Base-by-base conservation (phyloP, 305 asterid genomes). In the Fraxinus greggii region DNA sequence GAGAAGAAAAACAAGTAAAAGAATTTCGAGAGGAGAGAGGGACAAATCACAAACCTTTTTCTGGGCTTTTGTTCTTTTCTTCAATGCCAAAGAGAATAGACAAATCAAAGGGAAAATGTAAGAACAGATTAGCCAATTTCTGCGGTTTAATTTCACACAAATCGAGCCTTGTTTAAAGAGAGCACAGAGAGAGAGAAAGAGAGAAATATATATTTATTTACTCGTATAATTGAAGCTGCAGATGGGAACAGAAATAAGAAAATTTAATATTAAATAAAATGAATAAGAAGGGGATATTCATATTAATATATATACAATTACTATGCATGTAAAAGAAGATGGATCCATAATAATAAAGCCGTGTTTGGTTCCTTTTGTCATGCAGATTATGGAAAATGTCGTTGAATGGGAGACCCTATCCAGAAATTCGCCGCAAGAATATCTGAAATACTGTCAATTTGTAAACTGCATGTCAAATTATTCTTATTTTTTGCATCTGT, bases 321-420 rank as follows among this genome's bases (percentile, higher is more conserved):
- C n/a, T n/a, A n/a, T n/a, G n/a, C n/a, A 23, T 10, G 31, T 48
- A 9, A 33, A 33, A 59, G 13, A n/a, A 21, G 19, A 54, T 61
- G 26, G 10, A 51, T 51, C 61, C 61, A 51, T 51, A 17, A 17
- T 51, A 51, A 54, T 17, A 7, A 4, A 19, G 63, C 32, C 17
- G 45, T 76, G 74, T 75, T 48, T 72, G 28, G 77, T 70, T 36
- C 3, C 5, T 6, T 70, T 35, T 35, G 19, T 42, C 38, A 65
- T 67, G 79, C 72, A 35, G 31, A 83, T 80, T 82, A 76, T 75
- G 89, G 89, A 86, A 90, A 90, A 83, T 91, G 95, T 89, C 91
- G 93, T 93, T 89, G 92, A 90, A 91, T 15, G 48, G 85, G 91
- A 89, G 86, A 90, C 93, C 91, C 78, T 78, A 77, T 87, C 90